Evolutionary conservation across 768 basidiomycete genomes (phyloP), one percentile per base, ranked within the genome.

Genomic region (Pulveroboletus sp.): DNA sequence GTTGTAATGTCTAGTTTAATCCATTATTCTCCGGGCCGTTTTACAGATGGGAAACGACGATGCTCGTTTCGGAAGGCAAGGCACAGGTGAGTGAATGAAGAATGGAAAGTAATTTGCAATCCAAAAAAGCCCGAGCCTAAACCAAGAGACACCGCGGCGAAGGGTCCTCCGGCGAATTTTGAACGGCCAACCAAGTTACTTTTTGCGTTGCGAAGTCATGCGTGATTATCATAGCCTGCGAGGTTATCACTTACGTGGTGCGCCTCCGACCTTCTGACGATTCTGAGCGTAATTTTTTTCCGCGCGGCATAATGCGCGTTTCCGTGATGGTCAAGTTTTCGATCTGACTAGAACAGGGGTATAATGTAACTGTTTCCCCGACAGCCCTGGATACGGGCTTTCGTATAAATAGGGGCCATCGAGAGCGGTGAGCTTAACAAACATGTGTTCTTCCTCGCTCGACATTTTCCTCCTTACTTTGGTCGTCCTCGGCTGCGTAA

Each of bases 81-180:
- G 48, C 13, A 29, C 34, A 20, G 52, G 45, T 31, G 49, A 42
- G 57, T 53, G 55, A 60, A 56, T 44, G 54, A 54, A 62, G 52
- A 38, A 42, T 29, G 35, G 37, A 43, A 31, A 31, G 24, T 24
- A 62, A 59, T 62, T 57, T 43, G 29, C 38, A 62, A 59, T 51
- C 54, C 27, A 27, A 44, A 59, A 53, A 46, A 13, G 27, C 26
- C 57, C 40, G 45, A 51, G 53, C 46, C 49, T 45, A 17, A 37
- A 30, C 20, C 53, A 48, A 63, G 54, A 59, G 60, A 63, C 53
- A 63, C 63, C 62, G 63, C 62, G 62, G 63, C 49, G 60, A 65
- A 58, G 53, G 22, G 43, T 31, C 40, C 35, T 37, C 14, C 17
- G 17, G 39, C 45, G 40, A 58, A 35, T 29, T 61, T 51, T 40